Evolutionary conservation across 352 stramenopile species (phyloP).

Genomic region (Phytopythium ostracodes): DNA sequence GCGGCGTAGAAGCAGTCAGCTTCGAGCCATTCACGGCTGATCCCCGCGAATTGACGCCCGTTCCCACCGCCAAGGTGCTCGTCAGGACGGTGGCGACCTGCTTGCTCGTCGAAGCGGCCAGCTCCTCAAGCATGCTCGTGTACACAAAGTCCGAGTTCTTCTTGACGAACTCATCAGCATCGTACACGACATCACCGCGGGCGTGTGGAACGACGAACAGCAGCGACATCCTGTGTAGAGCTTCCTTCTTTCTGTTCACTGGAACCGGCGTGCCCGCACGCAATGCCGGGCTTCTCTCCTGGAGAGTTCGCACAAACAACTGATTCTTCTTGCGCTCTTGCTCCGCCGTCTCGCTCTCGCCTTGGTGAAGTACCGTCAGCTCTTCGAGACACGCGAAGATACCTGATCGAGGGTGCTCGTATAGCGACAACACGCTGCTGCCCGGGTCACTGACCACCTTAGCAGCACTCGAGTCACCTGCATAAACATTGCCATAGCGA

Average conservation of each 20-base stretch:
- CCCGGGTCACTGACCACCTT: background rate
- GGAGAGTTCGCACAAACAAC: constrained; percentile 64
- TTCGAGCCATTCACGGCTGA: background rate
- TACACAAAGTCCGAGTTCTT: constrained; percentile 68
- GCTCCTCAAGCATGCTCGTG: constrained; percentile 22
- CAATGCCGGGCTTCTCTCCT: constrained; percentile 37
- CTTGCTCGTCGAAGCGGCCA: constrained; percentile 24
- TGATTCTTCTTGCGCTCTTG: constrained; percentile 64
- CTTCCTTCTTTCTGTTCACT: constrained; percentile 8
- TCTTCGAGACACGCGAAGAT: constrained; percentile 71
- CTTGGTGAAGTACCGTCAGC: constrained; percentile 57
- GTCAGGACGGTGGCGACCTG: constrained; percentile 27
- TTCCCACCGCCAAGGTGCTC: background rate
- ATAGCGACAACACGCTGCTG: constrained; percentile 30
- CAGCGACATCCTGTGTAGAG: constrained; percentile 13
- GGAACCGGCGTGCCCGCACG: constrained; percentile 18
- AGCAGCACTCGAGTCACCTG: background rate
- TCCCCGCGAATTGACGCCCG: background rate
- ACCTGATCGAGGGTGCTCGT: constrained; percentile 45
- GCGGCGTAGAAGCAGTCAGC: background rate
- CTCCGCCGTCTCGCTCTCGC: constrained; percentile 31
- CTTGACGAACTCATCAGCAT: constrained; percentile 59
- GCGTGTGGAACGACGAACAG: constrained; percentile 48
- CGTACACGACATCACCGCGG: constrained; percentile 45
- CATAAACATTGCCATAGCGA: background rate